Percentiles rank a stretch among this genome's conserved stretches.
These are phyloP conservation scores for Liriodendron chinense DNA, from an alignment of 164 flowering plant species.

Conservation along the genomic window DNA sequence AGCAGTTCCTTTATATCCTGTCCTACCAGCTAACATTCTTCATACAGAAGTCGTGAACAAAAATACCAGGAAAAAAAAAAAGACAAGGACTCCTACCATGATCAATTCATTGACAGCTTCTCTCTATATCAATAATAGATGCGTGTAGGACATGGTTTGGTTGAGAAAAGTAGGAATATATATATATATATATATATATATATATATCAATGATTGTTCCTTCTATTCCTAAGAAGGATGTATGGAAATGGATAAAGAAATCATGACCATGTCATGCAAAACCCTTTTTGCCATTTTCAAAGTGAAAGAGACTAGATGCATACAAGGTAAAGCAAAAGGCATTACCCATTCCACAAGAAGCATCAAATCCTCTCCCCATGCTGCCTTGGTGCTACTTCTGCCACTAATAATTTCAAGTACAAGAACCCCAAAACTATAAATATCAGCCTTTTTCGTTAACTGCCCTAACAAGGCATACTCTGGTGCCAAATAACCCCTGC, in stretches of 20 bases:
- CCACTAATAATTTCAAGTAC: slow-evolving; percentile 80
- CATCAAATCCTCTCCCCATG: slow-evolving; percentile 57
- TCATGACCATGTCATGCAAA: too few species aligned
- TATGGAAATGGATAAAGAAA: too few species aligned
- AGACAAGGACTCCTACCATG: too few species aligned
- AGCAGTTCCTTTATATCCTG: too few species aligned
- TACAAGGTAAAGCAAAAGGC: not conserved
- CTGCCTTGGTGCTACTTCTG: slow-evolving; percentile 59
- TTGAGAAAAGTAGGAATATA: not conserved
- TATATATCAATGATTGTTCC: too few species aligned
- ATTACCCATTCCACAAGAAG: slow-evolving; percentile 80
- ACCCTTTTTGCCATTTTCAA: not conserved
- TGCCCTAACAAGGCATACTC: slow-evolving; percentile 75
- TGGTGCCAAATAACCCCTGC: slow-evolving; percentile 90
- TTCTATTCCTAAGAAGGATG: too few species aligned
- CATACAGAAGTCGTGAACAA: too few species aligned
- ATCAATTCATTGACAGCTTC: too few species aligned
- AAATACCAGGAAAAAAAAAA: too few species aligned
- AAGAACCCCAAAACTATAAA: slow-evolving; percentile 86
- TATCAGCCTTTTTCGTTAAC: slow-evolving; percentile 79
- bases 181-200: too few species aligned
- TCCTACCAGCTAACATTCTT: too few species aligned
- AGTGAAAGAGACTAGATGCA: not conserved
- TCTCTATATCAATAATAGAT: not conserved
- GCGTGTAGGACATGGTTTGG: not conserved